phyloP scores from a whole-genome alignment of 2,329 filamentous ascomycete genomes.

The Diplocarpon rosae region DNA sequence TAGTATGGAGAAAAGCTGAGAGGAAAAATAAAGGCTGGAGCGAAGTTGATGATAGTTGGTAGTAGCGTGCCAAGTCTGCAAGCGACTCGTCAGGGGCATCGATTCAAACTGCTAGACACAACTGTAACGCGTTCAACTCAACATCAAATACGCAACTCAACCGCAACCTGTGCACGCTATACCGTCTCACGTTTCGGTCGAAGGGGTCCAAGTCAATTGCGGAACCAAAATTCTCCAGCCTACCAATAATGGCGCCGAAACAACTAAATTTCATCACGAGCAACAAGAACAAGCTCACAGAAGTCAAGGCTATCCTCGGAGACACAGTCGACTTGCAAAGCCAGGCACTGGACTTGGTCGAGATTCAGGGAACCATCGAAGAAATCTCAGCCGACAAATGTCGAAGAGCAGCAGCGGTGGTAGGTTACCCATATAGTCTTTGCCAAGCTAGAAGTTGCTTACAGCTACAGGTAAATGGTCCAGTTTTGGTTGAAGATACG shows the following conservation, averaged over 20 bases:
- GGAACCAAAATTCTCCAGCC: background rate
- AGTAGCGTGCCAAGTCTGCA: no score
- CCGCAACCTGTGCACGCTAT: no score
- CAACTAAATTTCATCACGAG: conserved; percentile 89
- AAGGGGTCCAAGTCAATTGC: no score
- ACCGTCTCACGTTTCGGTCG: no score
- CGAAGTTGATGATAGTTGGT: background rate
- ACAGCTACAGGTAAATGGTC: conserved; percentile 56
- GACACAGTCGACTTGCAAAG: conserved; percentile 60
- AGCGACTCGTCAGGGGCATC: no score
- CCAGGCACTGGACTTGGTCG: conserved; percentile 68
- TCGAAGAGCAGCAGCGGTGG: conserved; percentile 64
- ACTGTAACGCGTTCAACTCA: no score
- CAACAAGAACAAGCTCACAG: conserved; percentile 85
- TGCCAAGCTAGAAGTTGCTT: background rate
- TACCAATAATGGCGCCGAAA: conserved; percentile 18
- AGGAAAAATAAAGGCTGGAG: no score
- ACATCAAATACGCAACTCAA: no score
- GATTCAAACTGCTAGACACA: no score
- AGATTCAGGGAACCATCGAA: conserved; percentile 87
- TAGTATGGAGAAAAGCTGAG: background rate
- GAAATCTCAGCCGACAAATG: conserved; percentile 88
- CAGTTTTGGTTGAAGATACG: conserved; percentile 92
- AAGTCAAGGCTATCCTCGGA: conserved; percentile 79
- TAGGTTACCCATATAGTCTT: conserved; percentile 32